phyloP scores from a whole-genome alignment of 202 grass and related monocot genomes.

The Panicum hallii region DNA sequence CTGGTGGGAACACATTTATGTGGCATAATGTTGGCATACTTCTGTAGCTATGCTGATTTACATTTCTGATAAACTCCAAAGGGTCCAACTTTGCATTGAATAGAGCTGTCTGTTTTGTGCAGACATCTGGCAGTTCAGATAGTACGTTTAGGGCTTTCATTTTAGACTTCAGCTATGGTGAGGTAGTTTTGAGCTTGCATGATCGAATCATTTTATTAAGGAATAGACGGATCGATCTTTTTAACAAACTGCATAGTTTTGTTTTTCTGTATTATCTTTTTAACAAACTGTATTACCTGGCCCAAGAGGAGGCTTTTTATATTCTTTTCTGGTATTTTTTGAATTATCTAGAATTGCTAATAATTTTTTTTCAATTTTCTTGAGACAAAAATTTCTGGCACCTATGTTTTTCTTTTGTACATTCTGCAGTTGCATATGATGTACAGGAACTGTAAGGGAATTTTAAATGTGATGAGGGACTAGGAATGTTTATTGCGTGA shows the following conservation, averaged over 20 bases:
- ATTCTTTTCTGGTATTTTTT: neutral
- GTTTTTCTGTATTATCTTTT: neutral
- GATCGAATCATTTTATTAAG: neutral
- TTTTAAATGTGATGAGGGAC: neutral
- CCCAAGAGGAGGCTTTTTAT: neutral
- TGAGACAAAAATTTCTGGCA: neutral
- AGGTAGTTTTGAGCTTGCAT: neutral
- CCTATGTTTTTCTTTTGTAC: neutral
- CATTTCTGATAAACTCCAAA: neutral
- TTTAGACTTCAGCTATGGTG: neutral
- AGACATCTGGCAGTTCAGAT: neutral
- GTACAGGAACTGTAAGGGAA: neutral
- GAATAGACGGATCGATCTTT: neutral
- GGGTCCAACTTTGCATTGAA: constrained; percentile 25
- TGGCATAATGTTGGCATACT: neutral
- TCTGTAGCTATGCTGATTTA: constrained; percentile 26
- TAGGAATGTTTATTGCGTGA: neutral
- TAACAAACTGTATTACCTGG: neutral
- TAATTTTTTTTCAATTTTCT: neutral
- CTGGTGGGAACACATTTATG: constrained; percentile 25
- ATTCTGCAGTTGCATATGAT: neutral
- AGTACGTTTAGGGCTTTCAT: neutral
- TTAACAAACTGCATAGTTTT: neutral
- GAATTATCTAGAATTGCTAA: neutral
- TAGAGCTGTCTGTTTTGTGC: neutral